phyloP scores from a whole-genome alignment of 495 filamentous ascomycete genomes.

The Poronia punctata region DNA sequence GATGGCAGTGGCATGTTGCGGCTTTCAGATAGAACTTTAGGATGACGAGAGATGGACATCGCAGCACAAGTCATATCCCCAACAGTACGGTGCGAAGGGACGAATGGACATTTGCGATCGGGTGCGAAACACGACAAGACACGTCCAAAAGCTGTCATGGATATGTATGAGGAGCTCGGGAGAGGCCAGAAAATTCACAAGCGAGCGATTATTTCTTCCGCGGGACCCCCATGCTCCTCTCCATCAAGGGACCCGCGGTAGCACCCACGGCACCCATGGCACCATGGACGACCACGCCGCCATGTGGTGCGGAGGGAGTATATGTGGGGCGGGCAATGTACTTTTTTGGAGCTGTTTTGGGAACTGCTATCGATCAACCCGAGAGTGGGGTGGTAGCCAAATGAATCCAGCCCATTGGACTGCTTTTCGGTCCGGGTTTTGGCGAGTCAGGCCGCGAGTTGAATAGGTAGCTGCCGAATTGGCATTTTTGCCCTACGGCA shows the following conservation, averaged over 20 bases:
- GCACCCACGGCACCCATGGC: slow-evolving; percentile 10
- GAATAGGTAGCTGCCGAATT: slow-evolving; percentile 11
- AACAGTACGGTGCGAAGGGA: slow-evolving; percentile 5
- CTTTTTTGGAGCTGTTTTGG: slow-evolving; percentile 14
- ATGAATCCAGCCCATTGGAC: slow-evolving; percentile 12
- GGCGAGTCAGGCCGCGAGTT: slow-evolving; percentile 14
- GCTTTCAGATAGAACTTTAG: slow-evolving; percentile 5
- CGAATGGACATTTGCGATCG: slow-evolving; percentile 3
- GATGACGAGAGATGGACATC: slow-evolving; percentile 10
- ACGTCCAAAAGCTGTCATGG: slow-evolving; percentile 1
- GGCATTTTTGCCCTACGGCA: slow-evolving; percentile 9
- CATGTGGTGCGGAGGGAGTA: slow-evolving; percentile 12
- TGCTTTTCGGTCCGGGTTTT: slow-evolving; percentile 16
- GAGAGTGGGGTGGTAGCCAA: slow-evolving; percentile 12
- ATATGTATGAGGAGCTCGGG: slow-evolving; percentile 2
- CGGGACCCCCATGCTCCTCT: slow-evolving; percentile 10
- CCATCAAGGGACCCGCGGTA: slow-evolving; percentile 9
- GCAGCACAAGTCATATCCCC: slow-evolving; percentile 9
- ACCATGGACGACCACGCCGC: slow-evolving; percentile 10
- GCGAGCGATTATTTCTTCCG: slow-evolving; percentile 14
- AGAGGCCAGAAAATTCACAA: slow-evolving; percentile 10
- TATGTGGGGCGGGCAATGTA: slow-evolving; percentile 8
- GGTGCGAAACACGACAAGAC: slow-evolving; percentile 5
- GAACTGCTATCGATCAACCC: slow-evolving; percentile 12
- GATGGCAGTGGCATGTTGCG: slow-evolving; percentile 16